These are phyloP conservation scores for Boletus bicolor DNA, from an alignment of 768 basidiomycete genomes.

Conservation along the genomic window DNA sequence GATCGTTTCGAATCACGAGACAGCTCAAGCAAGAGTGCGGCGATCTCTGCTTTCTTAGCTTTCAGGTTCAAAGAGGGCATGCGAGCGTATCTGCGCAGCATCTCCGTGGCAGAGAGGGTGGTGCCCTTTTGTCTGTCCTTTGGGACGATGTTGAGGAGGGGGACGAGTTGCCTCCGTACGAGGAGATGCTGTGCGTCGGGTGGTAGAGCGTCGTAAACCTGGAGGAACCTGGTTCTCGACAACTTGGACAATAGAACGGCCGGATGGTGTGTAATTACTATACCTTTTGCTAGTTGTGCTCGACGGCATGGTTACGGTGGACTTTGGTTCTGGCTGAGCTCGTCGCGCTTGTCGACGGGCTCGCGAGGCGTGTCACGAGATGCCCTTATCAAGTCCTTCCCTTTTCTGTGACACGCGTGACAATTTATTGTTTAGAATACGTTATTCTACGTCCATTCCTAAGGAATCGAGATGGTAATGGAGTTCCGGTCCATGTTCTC, in stretches of 20 bases:
- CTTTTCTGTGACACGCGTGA: not conserved
- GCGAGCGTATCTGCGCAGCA: conserved; percentile 36
- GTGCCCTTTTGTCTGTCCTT: conserved; percentile 39
- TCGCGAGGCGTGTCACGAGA: not conserved
- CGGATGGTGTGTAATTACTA: no score
- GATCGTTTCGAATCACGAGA: conserved; percentile 51
- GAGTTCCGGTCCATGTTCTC: not conserved
- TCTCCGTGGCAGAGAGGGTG: conserved; percentile 37
- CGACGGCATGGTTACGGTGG: conserved; percentile 12
- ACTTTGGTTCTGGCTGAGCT: not conserved
- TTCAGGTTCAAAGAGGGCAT: conserved; percentile 52
- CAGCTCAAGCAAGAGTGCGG: conserved; percentile 49
- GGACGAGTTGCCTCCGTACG: conserved; percentile 47
- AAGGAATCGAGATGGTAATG: not conserved
- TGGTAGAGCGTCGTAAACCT: conserved; percentile 50
- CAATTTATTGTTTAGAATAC: not conserved
- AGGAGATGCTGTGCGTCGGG: conserved; percentile 48
- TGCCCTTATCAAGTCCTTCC: not conserved
- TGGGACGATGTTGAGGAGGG: conserved; percentile 45
- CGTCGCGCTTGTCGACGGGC: not conserved
- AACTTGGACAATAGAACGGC: not conserved
- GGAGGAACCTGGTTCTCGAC: conserved; percentile 37
- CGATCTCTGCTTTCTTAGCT: conserved; percentile 54
- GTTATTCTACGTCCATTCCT: not conserved
- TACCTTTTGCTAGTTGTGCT: conserved; percentile 18